phyloP scores from a whole-genome alignment of 1,284 basidiomycete species.

The Leucoagaricus sp. region DNA sequence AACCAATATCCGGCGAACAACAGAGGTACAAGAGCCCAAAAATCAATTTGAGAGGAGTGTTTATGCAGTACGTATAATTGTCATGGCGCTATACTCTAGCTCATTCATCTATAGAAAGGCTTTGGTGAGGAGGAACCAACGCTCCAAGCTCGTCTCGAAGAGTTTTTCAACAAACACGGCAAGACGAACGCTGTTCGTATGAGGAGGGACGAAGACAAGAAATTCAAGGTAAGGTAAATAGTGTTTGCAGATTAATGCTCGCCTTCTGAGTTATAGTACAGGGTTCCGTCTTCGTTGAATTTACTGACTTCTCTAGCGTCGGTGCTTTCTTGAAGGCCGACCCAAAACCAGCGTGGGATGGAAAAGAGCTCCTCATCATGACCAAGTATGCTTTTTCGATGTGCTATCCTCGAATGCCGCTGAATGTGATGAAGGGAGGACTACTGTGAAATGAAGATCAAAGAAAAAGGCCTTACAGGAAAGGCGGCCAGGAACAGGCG shows the following conservation, averaged over 20 bases:
- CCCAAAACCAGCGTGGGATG: conserved; percentile 79
- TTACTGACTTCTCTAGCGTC: conserved; percentile 71
- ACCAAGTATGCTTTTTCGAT: conserved; percentile 65
- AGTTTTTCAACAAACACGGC: conserved; percentile 85
- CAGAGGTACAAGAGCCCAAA: conserved; percentile 72
- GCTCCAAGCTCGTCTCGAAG: conserved; percentile 79
- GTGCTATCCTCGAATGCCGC: not conserved
- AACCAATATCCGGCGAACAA: conserved; percentile 72
- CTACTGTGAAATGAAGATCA: conserved; percentile 97
- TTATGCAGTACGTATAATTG: conserved; percentile 69
- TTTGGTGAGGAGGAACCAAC: conserved; percentile 77
- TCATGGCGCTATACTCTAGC: not conserved
- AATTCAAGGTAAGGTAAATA: conserved; percentile 70
- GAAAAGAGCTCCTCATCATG: conserved; percentile 81
- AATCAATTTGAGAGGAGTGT: conserved; percentile 78
- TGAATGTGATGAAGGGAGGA: conserved; percentile 55
- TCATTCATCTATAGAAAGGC: conserved; percentile 70
- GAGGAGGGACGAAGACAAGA: conserved; percentile 76
- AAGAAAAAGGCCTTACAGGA: conserved; percentile 87
- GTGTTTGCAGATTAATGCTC: not conserved
- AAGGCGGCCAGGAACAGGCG: conserved; percentile 60
- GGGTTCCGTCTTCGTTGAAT: conserved; percentile 95
- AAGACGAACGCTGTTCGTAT: conserved; percentile 85
- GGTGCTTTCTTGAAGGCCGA: conserved; percentile 80
- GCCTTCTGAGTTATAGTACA: conserved; percentile 31